These are phyloP conservation scores for Garcia nutans DNA, from an alignment of 345 rosid genomes.

Conservation along the genomic window DNA sequence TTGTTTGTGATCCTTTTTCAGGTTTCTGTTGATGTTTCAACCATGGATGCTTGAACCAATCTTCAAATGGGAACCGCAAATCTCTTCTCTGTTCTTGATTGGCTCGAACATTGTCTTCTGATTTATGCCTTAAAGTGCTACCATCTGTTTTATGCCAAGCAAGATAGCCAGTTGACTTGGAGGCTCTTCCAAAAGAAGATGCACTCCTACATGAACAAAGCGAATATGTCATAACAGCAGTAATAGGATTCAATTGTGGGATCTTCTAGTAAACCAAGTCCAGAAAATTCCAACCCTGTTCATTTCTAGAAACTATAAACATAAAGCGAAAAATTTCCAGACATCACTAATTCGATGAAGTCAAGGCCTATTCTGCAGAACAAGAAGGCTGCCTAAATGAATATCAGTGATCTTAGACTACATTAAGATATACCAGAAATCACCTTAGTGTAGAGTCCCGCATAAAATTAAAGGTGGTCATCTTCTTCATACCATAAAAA, in stretches of 20 bases:
- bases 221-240: neutral
- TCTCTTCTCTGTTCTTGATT: slow-evolving; percentile 38
- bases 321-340: no score
- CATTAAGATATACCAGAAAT: neutral
- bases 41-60: slow-evolving; percentile 59
- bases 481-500: neutral
- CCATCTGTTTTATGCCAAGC: slow-evolving; percentile 35
- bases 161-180: slow-evolving; percentile 37
- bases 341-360: no score
- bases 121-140: slow-evolving; percentile 35
- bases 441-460: neutral
- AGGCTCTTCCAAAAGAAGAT: slow-evolving; percentile 61
- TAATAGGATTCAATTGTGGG: slow-evolving; percentile 1
- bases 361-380: neutral
- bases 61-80: slow-evolving; percentile 58
- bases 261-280: neutral
- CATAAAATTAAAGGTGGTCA: neutral
- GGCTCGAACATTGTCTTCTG: slow-evolving; percentile 31
- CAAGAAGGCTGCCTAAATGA: no score
- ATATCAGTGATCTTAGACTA: neutral
- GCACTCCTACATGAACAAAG: slow-evolving; percentile 58
- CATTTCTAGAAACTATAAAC: neutral
- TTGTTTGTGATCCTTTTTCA: slow-evolving; percentile 32
- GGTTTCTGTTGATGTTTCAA: slow-evolving; percentile 35
- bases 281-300: neutral